Base-by-base conservation (phyloP, 1,284 basidiomycete genomes). In the Trichosporon inkin region DNA sequence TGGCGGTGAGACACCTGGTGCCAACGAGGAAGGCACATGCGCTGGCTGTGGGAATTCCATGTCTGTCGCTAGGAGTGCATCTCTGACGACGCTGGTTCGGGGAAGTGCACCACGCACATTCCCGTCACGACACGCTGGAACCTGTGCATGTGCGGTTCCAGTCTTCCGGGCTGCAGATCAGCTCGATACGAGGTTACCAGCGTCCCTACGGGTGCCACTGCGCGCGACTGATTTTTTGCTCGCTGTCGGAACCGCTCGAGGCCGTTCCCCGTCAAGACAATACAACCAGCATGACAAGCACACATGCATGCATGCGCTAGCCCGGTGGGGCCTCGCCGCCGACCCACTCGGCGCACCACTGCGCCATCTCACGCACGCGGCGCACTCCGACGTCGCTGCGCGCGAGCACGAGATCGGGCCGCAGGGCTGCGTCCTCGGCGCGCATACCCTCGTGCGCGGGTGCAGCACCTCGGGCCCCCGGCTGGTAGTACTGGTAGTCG, bases 331-430 rank as follows among this genome's bases (percentile, higher is more conserved):
- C 60, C 34, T 72, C 71, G 0, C 73, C 74, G 7, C 68, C 73
- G 1, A 73, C 63, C 67, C 67, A 73, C 11, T 65, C 61, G 1
- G 71, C 73, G 54, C 74, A 75, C 75, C 75, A 77, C 39, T 56
- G 59, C 2, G 67, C 72, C 32, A 70, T 55, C 51, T 71, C 70
- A 8, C 53, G 66, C 0, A 77, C 73, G 39, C 57, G 66, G 35
- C 70, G 65, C 1, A 74, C 56, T 0, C 69, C 71, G 5, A 67
- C 58, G 62, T 75, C 75, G 53, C 71, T 74, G 49, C 71, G 61
- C 7, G 64, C 69, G n/a, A 77, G 58, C 7, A 67, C 57, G 22
- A 77, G 60, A 58, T 75, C 70, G 13, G 75, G 75, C 17, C 75
- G 63, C 24, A 72, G 49, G 13, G 35, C 39, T 3, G 34, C 53